phyloP scores from a whole-genome alignment of 306 rosid species.

The Castanopsis chinensis region DNA sequence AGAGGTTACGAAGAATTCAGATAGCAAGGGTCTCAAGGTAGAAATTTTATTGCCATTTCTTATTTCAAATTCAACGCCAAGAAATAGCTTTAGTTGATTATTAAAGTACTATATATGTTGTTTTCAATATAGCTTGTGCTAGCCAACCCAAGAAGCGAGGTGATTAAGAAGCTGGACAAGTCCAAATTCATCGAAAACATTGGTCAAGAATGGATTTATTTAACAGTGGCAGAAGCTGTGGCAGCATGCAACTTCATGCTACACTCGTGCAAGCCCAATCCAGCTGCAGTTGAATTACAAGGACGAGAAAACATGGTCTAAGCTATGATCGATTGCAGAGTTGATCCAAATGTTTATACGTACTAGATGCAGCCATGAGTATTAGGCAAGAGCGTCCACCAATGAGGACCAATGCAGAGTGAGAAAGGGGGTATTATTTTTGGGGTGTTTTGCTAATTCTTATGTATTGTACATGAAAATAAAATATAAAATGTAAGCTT shows the following conservation, averaged over 20 bases:
- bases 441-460: neutral
- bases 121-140: slow-evolving; percentile 51
- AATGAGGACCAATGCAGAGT: neutral
- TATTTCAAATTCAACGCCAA: neutral
- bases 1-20: slow-evolving; percentile 69
- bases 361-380: neutral
- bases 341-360: neutral
- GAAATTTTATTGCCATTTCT: neutral
- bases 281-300: neutral
- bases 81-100: neutral
- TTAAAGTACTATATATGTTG: neutral
- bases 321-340: neutral
- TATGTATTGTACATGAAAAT: neutral
- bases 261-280: slow-evolving; percentile 38
- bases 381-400: neutral
- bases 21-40: slow-evolving; percentile 81
- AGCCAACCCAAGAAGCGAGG: slow-evolving; percentile 88
- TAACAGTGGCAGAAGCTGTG: slow-evolving; percentile 88
- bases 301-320: slow-evolving; percentile 31
- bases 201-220: slow-evolving; percentile 77
- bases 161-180: slow-evolving; percentile 90
- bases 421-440: neutral
- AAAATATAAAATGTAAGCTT: neutral
- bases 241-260: slow-evolving; percentile 77
- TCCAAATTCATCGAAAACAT: slow-evolving; percentile 53